Evolutionary conservation across 768 basidiomycete species (phyloP).

Genomic region (Hydnomerulius pinastri): DNA sequence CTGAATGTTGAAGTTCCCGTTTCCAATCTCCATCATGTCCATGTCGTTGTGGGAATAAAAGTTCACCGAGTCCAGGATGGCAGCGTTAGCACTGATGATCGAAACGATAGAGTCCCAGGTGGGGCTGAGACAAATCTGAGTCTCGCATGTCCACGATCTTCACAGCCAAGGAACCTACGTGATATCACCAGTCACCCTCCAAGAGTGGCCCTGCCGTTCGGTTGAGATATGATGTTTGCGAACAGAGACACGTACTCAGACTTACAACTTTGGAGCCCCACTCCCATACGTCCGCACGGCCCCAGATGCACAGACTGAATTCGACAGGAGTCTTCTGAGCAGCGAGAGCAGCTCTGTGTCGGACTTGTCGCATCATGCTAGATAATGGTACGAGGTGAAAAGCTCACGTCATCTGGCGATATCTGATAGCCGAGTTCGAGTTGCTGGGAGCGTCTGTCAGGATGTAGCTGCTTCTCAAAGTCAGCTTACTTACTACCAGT

Average conservation of each 20-base stretch:
- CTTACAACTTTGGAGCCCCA: conserved; percentile 58
- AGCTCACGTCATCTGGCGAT: conserved; percentile 54
- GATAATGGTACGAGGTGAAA: background rate
- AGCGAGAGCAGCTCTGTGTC: conserved; percentile 45
- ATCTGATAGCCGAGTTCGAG: conserved; percentile 59
- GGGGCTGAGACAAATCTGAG: conserved; percentile 26
- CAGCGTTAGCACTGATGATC: conserved; percentile 46
- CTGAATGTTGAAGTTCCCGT: conserved; percentile 48
- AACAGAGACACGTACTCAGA: background rate
- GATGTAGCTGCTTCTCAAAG: background rate
- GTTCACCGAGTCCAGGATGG: conserved; percentile 41
- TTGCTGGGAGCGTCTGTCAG: conserved; percentile 35
- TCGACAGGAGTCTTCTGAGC: conserved; percentile 47
- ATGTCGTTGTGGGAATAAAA: conserved; percentile 58
- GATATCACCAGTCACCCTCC: conserved; percentile 54
- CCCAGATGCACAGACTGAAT: conserved; percentile 56
- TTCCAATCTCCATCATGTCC: conserved; percentile 61
- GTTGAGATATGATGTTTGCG: background rate
- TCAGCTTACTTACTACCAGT: conserved; percentile 48
- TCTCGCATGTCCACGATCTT: background rate
- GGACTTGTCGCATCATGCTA: background rate
- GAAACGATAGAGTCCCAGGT: conserved; percentile 52
- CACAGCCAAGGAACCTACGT: conserved; percentile 24
- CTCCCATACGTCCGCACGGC: conserved; percentile 53
- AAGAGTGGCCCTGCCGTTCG: conserved; percentile 46